phyloP scores from a whole-genome alignment of 805 yeast species.

The Myxozyma udenii region DNA sequence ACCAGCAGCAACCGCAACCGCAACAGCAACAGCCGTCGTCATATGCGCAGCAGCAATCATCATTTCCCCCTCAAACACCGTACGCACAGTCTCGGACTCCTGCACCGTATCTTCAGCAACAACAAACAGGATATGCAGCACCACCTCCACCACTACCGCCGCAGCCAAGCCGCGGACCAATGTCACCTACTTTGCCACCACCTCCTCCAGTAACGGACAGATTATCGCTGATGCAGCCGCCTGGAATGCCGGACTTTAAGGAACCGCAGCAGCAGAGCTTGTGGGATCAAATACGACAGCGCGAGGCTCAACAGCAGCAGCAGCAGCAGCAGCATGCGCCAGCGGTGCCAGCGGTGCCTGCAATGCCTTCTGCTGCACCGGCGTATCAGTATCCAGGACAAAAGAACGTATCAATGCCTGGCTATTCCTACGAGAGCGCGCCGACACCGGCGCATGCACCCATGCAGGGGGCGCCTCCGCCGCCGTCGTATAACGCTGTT shows the following conservation, averaged over 20 bases:
- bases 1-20: not conserved
- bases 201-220: not conserved
- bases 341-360: not conserved
- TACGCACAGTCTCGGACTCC: no score
- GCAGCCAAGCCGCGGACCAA: not conserved
- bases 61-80: no score
- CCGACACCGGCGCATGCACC: conserved; percentile 10
- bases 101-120: not conserved
- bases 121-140: not conserved
- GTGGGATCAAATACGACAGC: not conserved
- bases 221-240: not conserved
- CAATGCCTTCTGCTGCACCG: not conserved
- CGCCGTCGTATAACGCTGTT: not conserved
- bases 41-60: not conserved
- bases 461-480: not conserved
- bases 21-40: not conserved
- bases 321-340: conserved; percentile 3
- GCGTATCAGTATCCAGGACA: conserved; percentile 2
- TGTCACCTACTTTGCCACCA: not conserved
- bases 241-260: not conserved
- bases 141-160: not conserved
- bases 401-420: no score
- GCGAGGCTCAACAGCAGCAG: not conserved
- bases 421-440: not conserved
- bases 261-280: not conserved